Percentiles rank a stretch among this genome's conserved stretches.
These are phyloP conservation scores for Piloderma croceum DNA, from an alignment of 768 basidiomycete genomes.

Conservation along the genomic window DNA sequence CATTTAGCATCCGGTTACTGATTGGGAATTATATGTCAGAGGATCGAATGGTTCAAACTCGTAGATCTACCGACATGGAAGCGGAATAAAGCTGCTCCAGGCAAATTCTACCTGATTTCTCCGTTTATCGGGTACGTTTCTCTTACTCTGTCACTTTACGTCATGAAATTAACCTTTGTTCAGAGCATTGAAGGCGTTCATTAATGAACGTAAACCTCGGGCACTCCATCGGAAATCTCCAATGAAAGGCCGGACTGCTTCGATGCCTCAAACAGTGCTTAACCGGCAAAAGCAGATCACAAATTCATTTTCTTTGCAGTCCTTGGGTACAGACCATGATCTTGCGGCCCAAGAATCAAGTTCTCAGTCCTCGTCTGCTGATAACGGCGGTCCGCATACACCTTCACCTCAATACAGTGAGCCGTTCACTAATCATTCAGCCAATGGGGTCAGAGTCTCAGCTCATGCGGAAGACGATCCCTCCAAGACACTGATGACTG, in stretches of 20 bases:
- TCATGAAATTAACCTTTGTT: background rate
- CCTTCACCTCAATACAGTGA: slow-evolving; percentile 57
- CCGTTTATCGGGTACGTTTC: slow-evolving; percentile 79
- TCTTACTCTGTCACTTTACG: slow-evolving; percentile 4
- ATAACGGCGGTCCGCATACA: slow-evolving; percentile 56
- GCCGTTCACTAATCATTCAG: slow-evolving; percentile 28
- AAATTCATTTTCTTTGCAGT: slow-evolving; percentile 5
- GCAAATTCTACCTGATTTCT: slow-evolving; percentile 91
- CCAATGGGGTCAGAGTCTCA: slow-evolving; percentile 16
- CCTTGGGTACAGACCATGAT: slow-evolving; percentile 23
- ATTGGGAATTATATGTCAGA: slow-evolving; percentile 52
- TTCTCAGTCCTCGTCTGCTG: slow-evolving; percentile 57
- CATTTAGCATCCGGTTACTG: slow-evolving; percentile 15
- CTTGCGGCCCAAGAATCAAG: slow-evolving; percentile 53
- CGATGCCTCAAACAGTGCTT: slow-evolving; percentile 12
- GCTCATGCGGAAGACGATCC: slow-evolving; percentile 30
- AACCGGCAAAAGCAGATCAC: slow-evolving; percentile 7
- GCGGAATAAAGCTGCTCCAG: slow-evolving; percentile 57
- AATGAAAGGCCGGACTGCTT: slow-evolving; percentile 22
- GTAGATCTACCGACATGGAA: slow-evolving; percentile 92
- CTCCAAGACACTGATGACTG: slow-evolving; percentile 21
- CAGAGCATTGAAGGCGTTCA: slow-evolving; percentile 53
- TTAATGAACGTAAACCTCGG: slow-evolving; percentile 57
- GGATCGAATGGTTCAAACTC: slow-evolving; percentile 94
- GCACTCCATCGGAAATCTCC: slow-evolving; percentile 31